These are phyloP conservation scores for Alnus glutinosa DNA, from an alignment of 306 rosid species.

Conservation along the genomic window DNA sequence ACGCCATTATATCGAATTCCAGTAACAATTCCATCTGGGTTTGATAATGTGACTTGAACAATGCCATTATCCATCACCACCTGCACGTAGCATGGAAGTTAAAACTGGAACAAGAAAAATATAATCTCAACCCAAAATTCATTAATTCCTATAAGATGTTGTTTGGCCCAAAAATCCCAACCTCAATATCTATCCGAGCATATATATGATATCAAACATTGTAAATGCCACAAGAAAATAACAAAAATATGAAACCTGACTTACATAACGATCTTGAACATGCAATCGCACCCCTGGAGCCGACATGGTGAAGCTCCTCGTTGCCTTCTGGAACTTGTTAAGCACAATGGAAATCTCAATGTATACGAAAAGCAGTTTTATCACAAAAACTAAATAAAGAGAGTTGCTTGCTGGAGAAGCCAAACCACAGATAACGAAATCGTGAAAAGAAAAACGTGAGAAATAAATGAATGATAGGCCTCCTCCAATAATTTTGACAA, in stretches of 20 bases:
- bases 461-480: neutral
- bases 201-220: neutral
- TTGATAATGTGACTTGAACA: constrained; percentile 77
- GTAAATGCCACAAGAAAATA: neutral
- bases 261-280: constrained; percentile 62
- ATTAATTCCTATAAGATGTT: too few relatives aligned
- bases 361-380: constrained; percentile 13
- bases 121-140: neutral
- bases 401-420: neutral
- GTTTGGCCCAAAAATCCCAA: neutral
- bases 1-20: constrained; percentile 73
- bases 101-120: constrained; percentile 4
- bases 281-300: constrained; percentile 57
- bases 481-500: neutral
- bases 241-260: constrained; percentile 17
- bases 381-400: neutral
- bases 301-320: constrained; percentile 52
- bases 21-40: constrained; percentile 83
- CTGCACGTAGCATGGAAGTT: constrained; percentile 47
- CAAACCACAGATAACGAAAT: neutral
- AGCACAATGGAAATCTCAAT: constrained; percentile 18
- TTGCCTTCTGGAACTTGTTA: constrained; percentile 18
- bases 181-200: neutral
- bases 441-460: neutral
- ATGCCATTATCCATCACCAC: constrained; percentile 96